Evolutionary conservation across 139 green algal genomes (phyloP), one percentile per base, ranked within the genome.

Genomic region (Chlorella ohadii): DNA sequence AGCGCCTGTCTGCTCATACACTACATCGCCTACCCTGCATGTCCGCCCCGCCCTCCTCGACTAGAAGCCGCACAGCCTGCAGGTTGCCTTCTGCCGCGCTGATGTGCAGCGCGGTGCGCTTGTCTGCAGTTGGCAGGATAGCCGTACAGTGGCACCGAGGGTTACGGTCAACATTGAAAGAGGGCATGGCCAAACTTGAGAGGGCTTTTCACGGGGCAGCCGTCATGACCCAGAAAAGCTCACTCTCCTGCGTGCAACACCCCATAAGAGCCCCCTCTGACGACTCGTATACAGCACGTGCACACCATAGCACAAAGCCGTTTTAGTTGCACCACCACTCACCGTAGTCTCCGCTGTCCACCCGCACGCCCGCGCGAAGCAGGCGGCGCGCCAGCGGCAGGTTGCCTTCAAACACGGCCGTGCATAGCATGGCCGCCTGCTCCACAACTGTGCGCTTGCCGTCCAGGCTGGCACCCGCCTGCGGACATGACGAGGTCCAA

Each of bases 91-190:
- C 90, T 0, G 91, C 88, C 4, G 91, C 92, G 25, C 83, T 87
- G 72, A 94, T 92, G 87, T 95, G 92, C 61, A 94, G 87, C 7
- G 92, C 81, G 28, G 83, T 91, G 73, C 92, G 88, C 72, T 86
- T 68, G 85, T 95, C 71, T 78, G 71, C 41, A 41, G 71, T 56
- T 38, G 25, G 68, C 22, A 4, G 34, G 4, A 51, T 6, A 51
- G 44, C 7, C 44, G 7, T 51, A n/a, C n/a, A n/a, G n/a, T n/a
- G n/a, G n/a, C n/a, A n/a, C n/a, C n/a, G n/a, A n/a, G n/a, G n/a
- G n/a, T n/a, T n/a, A n/a, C n/a, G n/a, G n/a, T n/a, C n/a, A n/a
- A n/a, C n/a, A n/a, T n/a, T n/a, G n/a, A n/a, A n/a, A n/a, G n/a
- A n/a, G n/a, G n/a, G n/a, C n/a, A n/a, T n/a, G n/a, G n/a, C n/a